Conservation (phyloP, 805 yeast genomes). For the Lipomyces sp. region DNA sequence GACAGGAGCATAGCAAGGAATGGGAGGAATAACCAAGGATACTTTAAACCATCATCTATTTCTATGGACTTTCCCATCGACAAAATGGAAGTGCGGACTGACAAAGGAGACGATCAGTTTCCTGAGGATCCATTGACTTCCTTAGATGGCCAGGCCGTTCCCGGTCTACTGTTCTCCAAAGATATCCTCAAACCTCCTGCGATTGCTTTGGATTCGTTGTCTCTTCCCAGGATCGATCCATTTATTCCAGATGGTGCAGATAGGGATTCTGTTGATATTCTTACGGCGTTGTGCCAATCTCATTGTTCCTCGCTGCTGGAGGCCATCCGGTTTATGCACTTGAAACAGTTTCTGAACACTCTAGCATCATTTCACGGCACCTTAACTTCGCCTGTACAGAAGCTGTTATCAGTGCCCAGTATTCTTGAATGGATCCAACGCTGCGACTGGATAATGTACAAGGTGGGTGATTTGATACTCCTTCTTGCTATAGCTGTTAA, state of each 20-base stretch:
- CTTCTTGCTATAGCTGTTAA: not conserved
- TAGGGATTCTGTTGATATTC: conserved; percentile 62
- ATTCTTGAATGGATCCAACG: conserved; percentile 65
- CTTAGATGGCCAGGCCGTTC: conserved; percentile 21
- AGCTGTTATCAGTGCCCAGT: conserved; percentile 50
- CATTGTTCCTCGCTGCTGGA: conserved; percentile 70
- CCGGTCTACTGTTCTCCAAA: conserved; percentile 20
- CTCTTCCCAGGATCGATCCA: conserved; percentile 49
- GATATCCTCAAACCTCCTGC: conserved; percentile 17
- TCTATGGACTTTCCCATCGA: not conserved
- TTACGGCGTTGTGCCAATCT: conserved; percentile 64
- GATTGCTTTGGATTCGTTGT: conserved; percentile 45
- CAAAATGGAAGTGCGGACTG: not conserved
- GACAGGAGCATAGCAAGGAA: not conserved
- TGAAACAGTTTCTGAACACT: conserved; percentile 61
- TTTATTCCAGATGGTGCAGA: conserved; percentile 55
- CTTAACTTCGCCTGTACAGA: conserved; percentile 66
- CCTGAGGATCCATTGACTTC: conserved; percentile 10
- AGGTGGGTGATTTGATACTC: conserved; percentile 35
- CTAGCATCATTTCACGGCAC: conserved; percentile 59
- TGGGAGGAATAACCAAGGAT: not conserved
- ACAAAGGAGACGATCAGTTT: conserved; percentile 4
- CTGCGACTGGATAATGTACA: conserved; percentile 70
- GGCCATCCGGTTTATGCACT: conserved; percentile 67
- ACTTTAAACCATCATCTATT: not conserved